A percentile compares a stretch with the other conserved stretches of the same genome.
Evolutionary conservation across 305 asterid genomes (phyloP).

Genomic region (Solanum hybrid): DNA sequence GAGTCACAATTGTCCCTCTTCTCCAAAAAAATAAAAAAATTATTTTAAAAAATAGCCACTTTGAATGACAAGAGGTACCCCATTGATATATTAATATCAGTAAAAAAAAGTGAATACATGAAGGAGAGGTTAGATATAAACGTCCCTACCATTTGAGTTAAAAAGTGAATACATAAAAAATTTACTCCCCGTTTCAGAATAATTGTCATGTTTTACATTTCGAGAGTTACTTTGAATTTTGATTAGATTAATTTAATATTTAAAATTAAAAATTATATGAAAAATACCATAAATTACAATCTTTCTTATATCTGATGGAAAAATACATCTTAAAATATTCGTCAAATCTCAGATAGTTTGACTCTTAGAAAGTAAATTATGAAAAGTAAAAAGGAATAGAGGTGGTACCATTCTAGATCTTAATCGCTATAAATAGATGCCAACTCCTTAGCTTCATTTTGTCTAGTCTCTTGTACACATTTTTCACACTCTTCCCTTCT

Average conservation of each 20-base stretch:
- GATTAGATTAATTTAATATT: not conserved
- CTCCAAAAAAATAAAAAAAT: not conserved
- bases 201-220: too few species aligned
- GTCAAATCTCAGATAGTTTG: not conserved
- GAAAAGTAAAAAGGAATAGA: not conserved
- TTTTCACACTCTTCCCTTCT: not conserved
- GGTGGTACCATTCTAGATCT: not conserved
- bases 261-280: not conserved
- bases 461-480: constrained; percentile 9
- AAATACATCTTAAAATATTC: not conserved
- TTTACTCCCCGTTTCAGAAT: not conserved
- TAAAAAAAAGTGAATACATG: not conserved
- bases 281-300: not conserved
- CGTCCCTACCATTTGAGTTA: not conserved
- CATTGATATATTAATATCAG: not conserved
- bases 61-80: not conserved
- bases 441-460: constrained; percentile 7
- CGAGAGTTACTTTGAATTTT: too few species aligned
- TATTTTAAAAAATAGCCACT: not conserved
- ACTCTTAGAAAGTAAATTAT: not conserved
- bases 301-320: not conserved
- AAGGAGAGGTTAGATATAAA: not conserved
- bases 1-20: constrained; percentile 12
- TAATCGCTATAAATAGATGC: constrained; percentile 35
- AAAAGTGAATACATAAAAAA: not conserved